These are phyloP conservation scores for Euryodendron excelsum DNA, from an alignment of 148 eudicot genomes.

Conservation along the genomic window DNA sequence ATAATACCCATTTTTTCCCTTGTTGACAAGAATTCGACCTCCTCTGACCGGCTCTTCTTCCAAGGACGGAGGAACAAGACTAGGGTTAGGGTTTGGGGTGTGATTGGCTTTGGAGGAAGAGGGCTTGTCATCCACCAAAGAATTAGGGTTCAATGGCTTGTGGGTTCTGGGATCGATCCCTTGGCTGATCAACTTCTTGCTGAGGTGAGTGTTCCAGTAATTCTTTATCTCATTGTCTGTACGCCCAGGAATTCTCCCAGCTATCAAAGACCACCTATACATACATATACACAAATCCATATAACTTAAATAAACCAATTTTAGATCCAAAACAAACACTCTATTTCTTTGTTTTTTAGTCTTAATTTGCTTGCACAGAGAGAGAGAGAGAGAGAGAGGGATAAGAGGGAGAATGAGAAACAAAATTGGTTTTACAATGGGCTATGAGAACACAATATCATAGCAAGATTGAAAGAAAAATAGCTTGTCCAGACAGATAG, in stretches of 20 bases:
- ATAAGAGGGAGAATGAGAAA: no score
- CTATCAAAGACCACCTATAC: slow-evolving; percentile 61
- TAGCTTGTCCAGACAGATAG: no score
- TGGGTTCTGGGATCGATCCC: slow-evolving; percentile 73
- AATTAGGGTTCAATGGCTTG: slow-evolving; percentile 31
- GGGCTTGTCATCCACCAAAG: background rate
- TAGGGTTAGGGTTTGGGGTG: slow-evolving; percentile 5
- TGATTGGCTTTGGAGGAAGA: slow-evolving; percentile 20
- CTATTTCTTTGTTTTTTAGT: no score
- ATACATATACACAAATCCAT: background rate
- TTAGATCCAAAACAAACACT: background rate
- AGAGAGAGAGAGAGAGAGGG: no score
- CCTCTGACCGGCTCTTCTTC: background rate
- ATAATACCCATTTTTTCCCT: slow-evolving; percentile 5
- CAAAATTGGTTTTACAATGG: no score
- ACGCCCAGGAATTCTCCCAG: slow-evolving; percentile 64
- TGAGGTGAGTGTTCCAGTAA: slow-evolving; percentile 69
- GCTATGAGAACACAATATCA: no score
- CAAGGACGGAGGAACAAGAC: slow-evolving; percentile 1
- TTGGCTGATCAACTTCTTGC: slow-evolving; percentile 63
- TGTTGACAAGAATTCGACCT: background rate
- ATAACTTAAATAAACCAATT: background rate
- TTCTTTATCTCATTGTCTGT: slow-evolving; percentile 70
- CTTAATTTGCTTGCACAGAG: no score
- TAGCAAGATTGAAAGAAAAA: no score